phyloP scores from a whole-genome alignment of 1,284 basidiomycete species.

The Puccinia triticina region DNA sequence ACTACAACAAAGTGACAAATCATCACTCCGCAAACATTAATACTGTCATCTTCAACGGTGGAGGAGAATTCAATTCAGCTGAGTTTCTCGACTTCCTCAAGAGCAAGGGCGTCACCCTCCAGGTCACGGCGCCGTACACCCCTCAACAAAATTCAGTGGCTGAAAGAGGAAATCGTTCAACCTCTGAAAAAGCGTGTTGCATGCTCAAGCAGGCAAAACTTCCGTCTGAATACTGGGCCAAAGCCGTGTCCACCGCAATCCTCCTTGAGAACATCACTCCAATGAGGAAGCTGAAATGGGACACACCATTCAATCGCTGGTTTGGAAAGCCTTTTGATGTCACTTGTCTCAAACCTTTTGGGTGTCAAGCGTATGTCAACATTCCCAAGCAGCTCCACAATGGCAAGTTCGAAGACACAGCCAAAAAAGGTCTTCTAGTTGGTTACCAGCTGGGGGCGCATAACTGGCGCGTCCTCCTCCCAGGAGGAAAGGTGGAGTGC shows the following conservation, averaged over 20 bases:
- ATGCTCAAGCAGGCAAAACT: constrained; percentile 7
- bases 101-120: neutral
- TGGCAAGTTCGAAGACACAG: neutral
- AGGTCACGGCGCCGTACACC: constrained; percentile 10
- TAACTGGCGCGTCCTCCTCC: neutral
- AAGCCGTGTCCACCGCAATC: constrained; percentile 5
- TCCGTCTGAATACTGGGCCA: constrained; percentile 5
- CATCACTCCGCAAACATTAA: constrained; percentile 11
- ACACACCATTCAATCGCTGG: constrained; percentile 9
- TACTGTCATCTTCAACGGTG: constrained; percentile 17
- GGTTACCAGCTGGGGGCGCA: neutral
- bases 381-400: neutral
- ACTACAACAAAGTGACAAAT: neutral
- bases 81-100: neutral
- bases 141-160: neutral
- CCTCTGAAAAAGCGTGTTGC: constrained; percentile 12
- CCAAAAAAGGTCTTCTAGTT: neutral
- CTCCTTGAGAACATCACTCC: constrained; percentile 25
- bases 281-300: neutral
- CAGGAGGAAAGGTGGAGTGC: neutral
- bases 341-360: neutral
- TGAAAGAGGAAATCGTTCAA: neutral
- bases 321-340: neutral
- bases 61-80: constrained; percentile 17
- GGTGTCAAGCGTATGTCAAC: neutral